Conservation (phyloP, 1,284 basidiomycete species). For the Sphaerobolus stellatus region DNA sequence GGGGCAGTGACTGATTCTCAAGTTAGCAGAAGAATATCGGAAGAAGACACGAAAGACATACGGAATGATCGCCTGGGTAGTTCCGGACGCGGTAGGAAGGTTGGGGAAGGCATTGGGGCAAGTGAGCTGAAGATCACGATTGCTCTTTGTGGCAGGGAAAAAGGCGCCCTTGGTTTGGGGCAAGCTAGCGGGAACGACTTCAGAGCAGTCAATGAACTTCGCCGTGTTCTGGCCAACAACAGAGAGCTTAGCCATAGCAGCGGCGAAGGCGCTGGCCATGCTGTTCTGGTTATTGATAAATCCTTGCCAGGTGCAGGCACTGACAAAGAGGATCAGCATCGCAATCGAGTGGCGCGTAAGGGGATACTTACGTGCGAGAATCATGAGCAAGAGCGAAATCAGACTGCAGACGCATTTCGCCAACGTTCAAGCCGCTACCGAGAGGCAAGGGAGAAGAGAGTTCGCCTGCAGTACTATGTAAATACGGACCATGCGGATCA, state of each 20-base stretch:
- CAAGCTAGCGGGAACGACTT: constrained; percentile 20
- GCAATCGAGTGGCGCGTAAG: background rate
- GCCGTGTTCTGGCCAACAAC: constrained; percentile 31
- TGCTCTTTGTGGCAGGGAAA: constrained; percentile 5
- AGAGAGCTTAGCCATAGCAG: constrained; percentile 28
- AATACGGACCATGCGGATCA: no score
- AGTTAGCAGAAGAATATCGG: no score
- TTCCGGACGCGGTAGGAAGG: background rate
- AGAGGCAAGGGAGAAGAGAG: constrained; percentile 16
- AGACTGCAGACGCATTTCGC: constrained; percentile 43
- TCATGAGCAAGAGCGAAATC: constrained; percentile 25
- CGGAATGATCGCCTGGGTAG: background rate
- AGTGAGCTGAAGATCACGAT: background rate
- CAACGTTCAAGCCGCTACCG: constrained; percentile 10
- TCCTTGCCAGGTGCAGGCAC: constrained; percentile 28
- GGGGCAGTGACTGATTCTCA: no score
- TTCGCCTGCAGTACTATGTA: no score
- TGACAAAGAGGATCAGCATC: background rate
- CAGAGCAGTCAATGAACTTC: constrained; percentile 33
- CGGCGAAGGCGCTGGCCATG: constrained; percentile 28
- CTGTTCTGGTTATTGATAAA: constrained; percentile 22
- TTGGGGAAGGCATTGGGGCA: background rate
- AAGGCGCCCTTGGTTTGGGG: background rate
- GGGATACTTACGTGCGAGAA: constrained; percentile 3
- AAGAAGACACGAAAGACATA: background rate